phyloP scores from a whole-genome alignment of 345 rosid genomes.

The Citrus cavaleriei region DNA sequence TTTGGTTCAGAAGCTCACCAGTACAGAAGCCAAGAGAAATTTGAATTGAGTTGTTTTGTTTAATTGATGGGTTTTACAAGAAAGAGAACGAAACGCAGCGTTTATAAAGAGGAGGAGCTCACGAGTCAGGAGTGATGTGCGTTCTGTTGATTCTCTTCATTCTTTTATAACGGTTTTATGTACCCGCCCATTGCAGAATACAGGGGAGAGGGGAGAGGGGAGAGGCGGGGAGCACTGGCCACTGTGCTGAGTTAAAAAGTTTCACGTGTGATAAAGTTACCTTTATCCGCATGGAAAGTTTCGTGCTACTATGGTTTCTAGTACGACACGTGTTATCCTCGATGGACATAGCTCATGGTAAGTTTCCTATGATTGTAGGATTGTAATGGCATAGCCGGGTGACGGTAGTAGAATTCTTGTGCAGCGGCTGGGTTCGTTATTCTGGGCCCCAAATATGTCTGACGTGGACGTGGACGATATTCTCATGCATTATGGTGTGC shows the following conservation, averaged over 20 bases:
- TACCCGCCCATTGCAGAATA: background rate
- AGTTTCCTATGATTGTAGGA: no score
- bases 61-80: background rate
- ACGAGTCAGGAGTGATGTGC: background rate
- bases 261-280: background rate
- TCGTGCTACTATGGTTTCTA: background rate
- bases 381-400: background rate
- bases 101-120: background rate
- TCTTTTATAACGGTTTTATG: background rate
- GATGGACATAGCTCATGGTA: no score
- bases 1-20: background rate
- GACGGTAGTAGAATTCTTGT: background rate
- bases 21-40: background rate
- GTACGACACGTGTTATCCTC: background rate
- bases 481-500: background rate
- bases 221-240: no score
- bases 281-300: background rate
- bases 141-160: background rate
- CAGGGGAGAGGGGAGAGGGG: no score
- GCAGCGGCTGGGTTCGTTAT: background rate
- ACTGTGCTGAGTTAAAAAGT: background rate
- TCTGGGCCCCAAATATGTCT: background rate
- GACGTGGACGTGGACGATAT: background rate
- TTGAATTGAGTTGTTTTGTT: background rate
- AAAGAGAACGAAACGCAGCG: background rate